Evolutionary conservation across 441 rosid species (phyloP).

Genomic region (Pelargonium hybrid): DNA sequence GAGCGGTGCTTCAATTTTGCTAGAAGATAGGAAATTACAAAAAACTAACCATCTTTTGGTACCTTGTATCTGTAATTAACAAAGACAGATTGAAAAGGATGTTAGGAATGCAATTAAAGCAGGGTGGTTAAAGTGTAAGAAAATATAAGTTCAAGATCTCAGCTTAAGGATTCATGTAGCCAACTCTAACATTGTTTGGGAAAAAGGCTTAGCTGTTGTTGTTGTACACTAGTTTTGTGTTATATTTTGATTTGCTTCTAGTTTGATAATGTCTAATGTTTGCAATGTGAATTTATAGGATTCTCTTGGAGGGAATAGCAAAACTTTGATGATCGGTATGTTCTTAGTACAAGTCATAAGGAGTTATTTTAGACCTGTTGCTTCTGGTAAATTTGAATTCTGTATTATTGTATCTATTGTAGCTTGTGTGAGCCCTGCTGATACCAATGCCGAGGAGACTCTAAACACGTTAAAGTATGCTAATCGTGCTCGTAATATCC

Average conservation of each 20-base stretch:
- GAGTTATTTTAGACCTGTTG: constrained; percentile 4
- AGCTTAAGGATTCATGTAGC: not conserved
- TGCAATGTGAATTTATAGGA: constrained; percentile 40
- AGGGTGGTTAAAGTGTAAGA: not conserved
- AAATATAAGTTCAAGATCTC: not conserved
- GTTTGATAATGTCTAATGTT: constrained; percentile 9
- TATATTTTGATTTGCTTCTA: not conserved
- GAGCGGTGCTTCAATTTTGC: not conserved
- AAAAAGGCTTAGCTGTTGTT: not conserved
- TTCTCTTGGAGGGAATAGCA: constrained; percentile 96
- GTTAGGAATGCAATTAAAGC: not conserved
- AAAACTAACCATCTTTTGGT: not conserved
- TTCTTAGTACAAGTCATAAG: constrained; percentile 2
- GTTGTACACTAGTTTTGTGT: not conserved
- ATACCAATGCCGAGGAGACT: constrained; percentile 93
- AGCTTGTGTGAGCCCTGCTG: constrained; percentile 99
- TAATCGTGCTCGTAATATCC: constrained; percentile 94
- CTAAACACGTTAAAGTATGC: constrained; percentile 87
- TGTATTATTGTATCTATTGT: constrained; percentile 13
- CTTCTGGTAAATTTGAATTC: not conserved
- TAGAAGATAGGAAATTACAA: not conserved
- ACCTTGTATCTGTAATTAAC: not conserved
- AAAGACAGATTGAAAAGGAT: not conserved
- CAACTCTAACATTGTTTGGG: not conserved
- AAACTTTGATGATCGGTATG: constrained; percentile 96